phyloP scores from a whole-genome alignment of 1,284 basidiomycete genomes.

The Rhodotorula sp. region DNA sequence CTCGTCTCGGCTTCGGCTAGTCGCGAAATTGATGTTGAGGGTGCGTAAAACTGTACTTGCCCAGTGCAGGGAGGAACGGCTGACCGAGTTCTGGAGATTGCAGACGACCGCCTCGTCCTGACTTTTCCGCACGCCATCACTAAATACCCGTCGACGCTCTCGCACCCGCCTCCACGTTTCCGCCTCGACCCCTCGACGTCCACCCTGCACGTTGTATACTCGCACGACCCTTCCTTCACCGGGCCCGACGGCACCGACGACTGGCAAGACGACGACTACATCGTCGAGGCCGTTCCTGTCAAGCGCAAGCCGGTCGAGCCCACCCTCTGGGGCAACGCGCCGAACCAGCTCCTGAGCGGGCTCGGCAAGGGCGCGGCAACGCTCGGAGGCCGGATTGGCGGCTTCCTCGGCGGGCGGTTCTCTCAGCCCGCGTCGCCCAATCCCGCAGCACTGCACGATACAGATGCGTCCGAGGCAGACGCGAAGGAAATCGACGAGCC shows the following conservation, averaged over 20 bases:
- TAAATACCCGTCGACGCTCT: conserved; percentile 23
- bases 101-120: conserved; percentile 24
- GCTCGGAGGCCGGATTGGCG: conserved; percentile 14
- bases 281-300: conserved; percentile 27
- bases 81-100: background rate
- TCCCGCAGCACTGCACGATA: background rate
- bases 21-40: conserved; percentile 16
- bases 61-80: background rate
- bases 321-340: background rate
- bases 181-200: conserved; percentile 37
- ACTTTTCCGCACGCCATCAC: conserved; percentile 34
- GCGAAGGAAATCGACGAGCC: background rate
- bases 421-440: conserved; percentile 1
- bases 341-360: conserved; percentile 4
- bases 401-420: background rate
- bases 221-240: conserved; percentile 34
- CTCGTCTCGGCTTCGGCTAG: conserved; percentile 19
- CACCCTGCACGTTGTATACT: conserved; percentile 39
- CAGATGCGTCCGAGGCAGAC: background rate
- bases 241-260: conserved; percentile 14
- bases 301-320: conserved; percentile 1
- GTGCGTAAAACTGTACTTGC: background rate
- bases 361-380: conserved; percentile 1
- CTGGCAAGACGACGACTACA: conserved; percentile 26
- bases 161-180: conserved; percentile 41